Base-by-base conservation (phyloP, 495 filamentous ascomycete species). In the Entonaema liquescens region DNA sequence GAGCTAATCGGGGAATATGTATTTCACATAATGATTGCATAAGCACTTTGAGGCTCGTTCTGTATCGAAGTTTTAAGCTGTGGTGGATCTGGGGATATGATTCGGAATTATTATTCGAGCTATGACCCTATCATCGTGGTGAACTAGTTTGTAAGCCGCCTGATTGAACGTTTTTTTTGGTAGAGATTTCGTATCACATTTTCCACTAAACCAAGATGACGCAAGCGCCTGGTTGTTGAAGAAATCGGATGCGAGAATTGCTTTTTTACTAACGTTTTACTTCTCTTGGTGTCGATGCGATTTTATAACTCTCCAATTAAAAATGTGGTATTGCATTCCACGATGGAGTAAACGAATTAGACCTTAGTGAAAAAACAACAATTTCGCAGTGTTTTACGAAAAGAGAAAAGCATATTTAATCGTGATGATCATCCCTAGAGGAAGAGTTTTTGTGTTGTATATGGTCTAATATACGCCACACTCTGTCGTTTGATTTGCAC, bases 141-240 rank as follows among this genome's bases (percentile, higher is more conserved):
- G 26, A 44, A 33, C 42, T 7, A 56, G 35, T 33, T 59, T 28
- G 28, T 54, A 38, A 59, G 23, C 15, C n/a, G 59, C 28, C 26
- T 54, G 23, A 63, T 36, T 33, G 60, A 52, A 9, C 31, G 21
- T 23, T 47, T 47, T 47, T 38, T 66, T 65, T 23, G 33, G 50
- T 44, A 7, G 26, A 67, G 33, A 66, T 54, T 56, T 9, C 21
- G 40, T 29, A 63, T 49, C 21, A n/a, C 42, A 52, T 67, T 63
- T 67, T 62, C 61, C 31, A 47, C 9, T 31, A 11, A 36, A 42
- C 42, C 8, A 12, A 28, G 59, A 63, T 67, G 54, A 63, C 69
- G 63, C 56, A 68, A 21, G 29, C 65, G 12, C 40, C 17, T 26
- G 3, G 19, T 42, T 53, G 52, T 50, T 54, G 12, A 19, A 59